Evolutionary conservation across 2,329 filamentous ascomycete genomes (phyloP), one percentile per base, ranked within the genome.

Genomic region (Blastomyces parvus): DNA sequence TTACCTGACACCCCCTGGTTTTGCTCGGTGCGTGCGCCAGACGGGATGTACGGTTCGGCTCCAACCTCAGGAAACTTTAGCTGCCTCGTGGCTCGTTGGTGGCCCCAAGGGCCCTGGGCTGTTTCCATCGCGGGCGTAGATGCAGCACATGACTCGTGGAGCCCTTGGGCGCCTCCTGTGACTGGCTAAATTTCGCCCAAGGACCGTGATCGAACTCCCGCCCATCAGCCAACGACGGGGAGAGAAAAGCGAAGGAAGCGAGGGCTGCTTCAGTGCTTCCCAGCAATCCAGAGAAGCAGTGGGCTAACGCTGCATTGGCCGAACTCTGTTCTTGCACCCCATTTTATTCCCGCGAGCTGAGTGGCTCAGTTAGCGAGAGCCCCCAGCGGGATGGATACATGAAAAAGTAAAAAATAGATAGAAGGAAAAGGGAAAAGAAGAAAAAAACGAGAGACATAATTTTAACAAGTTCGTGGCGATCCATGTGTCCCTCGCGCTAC

Each of bases 281-380:
- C 42, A 27, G 22, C 33, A 27, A 17, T 50, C 14, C n/a, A 53
- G 27, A 44, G 36, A 33, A 38, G 38, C 11, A 56, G 17, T 13
- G 22, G 17, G 38, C 19, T n/a, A 57, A 27, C 38, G 22, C 3
- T 40, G 48, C 25, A 25, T 46, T 30, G 52, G 22, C 30, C n/a
- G 50, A 62, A 61, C 59, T 52, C 30, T 53, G 11, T 38, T 46
- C 36, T 30, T n/a, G 13, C 9, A 13, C n/a, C 38, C 55, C 17
- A 22, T 42, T 40, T 38, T 62, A 17, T 22, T 14, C 60, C 30
- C 44, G 14, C 13, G 50, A 58, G 9, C 57, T 64, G 44, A 65
- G 33, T 64, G 64, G 64, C 46, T 60, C 42, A 25, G 62, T 64
- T 64, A 64, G 64, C 62, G 62, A 64, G 62, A 50, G 52, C 30